Percentiles rank a stretch among this genome's conserved stretches.
Evolutionary conservation across 2,329 filamentous ascomycete genomes (phyloP).

Genomic region (Samsoniella hepiali): DNA sequence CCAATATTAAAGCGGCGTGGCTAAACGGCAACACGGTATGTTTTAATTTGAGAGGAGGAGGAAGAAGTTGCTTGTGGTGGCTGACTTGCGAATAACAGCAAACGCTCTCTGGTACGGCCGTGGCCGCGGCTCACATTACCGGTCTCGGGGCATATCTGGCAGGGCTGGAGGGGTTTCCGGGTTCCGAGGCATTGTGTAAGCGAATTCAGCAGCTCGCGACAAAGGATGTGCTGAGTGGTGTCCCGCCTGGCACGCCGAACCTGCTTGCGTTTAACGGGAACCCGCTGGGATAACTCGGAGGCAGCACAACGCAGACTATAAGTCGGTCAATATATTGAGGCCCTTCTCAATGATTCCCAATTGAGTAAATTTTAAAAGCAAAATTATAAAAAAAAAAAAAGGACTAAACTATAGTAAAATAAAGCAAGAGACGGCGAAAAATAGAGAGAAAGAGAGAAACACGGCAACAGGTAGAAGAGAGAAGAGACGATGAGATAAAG

Average conservation of each 20-base stretch:
- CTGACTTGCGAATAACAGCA: slow-evolving; percentile 13
- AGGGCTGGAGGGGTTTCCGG: slow-evolving; percentile 21
- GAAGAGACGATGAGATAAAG: no score
- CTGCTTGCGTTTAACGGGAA: slow-evolving; percentile 51
- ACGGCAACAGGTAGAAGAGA: no score
- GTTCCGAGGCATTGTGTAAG: slow-evolving; percentile 43
- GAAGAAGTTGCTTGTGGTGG: no score
- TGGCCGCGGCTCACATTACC: slow-evolving; percentile 44
- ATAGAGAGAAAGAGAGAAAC: no score
- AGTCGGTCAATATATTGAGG: no score
- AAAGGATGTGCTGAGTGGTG: slow-evolving; percentile 36
- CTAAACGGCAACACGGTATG: slow-evolving; percentile 35
- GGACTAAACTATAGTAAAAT: no score
- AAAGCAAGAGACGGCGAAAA: no score
- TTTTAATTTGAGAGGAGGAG: background rate
- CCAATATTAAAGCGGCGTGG: slow-evolving; percentile 43
- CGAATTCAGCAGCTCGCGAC: slow-evolving; percentile 43
- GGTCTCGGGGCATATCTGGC: slow-evolving; percentile 32
- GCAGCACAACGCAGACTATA: background rate
- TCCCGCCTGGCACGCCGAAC: slow-evolving; percentile 45
- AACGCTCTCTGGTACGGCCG: slow-evolving; percentile 45
- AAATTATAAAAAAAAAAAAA: no score
- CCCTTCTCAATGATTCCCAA: no score
- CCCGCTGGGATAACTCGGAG: background rate
- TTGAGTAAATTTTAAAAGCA: no score